Percentiles rank a stretch among this genome's conserved stretches.
phyloP scores from a whole-genome alignment of 2,329 filamentous ascomycete genomes.

The Alternaria tenuissima region DNA sequence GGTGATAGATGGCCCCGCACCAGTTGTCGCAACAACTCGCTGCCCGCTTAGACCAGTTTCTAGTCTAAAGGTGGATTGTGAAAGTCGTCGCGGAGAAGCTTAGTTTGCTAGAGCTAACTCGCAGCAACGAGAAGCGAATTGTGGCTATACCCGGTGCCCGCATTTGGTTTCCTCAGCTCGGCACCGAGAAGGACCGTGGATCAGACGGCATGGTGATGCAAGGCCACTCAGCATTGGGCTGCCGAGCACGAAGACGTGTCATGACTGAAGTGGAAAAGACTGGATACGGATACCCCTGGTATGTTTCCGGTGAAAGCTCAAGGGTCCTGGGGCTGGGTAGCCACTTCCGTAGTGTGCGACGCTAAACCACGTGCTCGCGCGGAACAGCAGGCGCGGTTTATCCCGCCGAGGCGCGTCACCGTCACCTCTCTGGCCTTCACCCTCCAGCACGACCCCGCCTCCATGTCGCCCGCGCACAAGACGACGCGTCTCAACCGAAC shows the following conservation, averaged over 20 bases:
- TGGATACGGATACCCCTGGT: slow-evolving; percentile 4
- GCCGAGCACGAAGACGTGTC: slow-evolving; percentile 13
- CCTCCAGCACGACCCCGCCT: slow-evolving; percentile 10
- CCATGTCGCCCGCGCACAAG: slow-evolving; percentile 6
- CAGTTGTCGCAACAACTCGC: slow-evolving; percentile 1
- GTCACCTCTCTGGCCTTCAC: slow-evolving; percentile 7
- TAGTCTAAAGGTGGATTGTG: slow-evolving; percentile 14
- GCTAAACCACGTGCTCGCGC: slow-evolving; percentile 23
- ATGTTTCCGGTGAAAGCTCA: slow-evolving; percentile 10
- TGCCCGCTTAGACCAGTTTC: not conserved
- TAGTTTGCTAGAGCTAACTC: slow-evolving; percentile 18
- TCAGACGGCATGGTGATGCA: slow-evolving; percentile 8
- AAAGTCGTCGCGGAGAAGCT: slow-evolving; percentile 3
- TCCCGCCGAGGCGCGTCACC: slow-evolving; percentile 19
- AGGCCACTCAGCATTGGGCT: slow-evolving; percentile 10
- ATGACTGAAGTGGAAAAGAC: slow-evolving; percentile 14
- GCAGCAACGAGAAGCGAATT: not conserved
- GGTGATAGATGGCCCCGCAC: slow-evolving; percentile 18
- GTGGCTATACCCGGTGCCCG: not conserved
- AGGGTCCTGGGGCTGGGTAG: slow-evolving; percentile 1
- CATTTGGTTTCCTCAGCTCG: slow-evolving; percentile 23
- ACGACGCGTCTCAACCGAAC: slow-evolving; percentile 19
- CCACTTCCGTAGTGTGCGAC: slow-evolving; percentile 2
- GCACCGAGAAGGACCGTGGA: slow-evolving; percentile 3
- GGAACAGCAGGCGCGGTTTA: slow-evolving; percentile 7